Evolutionary conservation across 148 eudicot species (phyloP).

Genomic region (Arctostaphylos glauca): DNA sequence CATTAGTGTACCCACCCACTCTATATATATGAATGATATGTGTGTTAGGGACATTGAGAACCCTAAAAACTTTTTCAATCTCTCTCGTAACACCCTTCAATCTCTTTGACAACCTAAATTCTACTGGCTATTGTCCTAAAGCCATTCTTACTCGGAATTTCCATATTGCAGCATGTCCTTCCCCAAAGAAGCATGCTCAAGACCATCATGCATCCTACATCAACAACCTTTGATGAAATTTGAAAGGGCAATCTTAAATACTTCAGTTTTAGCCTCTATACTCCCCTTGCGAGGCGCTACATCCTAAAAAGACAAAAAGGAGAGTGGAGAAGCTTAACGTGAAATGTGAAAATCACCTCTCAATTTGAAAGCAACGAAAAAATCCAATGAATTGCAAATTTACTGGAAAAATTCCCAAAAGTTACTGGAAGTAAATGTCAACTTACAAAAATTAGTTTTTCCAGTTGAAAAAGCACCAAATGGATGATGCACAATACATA

Average conservation of each 20-base stretch:
- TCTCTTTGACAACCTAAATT: background rate
- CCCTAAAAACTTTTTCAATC: too few species aligned
- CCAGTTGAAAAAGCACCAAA: background rate
- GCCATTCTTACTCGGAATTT: background rate
- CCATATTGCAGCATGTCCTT: background rate
- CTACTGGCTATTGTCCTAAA: background rate
- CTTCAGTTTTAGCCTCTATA: background rate
- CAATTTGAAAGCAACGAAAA: background rate
- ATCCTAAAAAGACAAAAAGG: background rate
- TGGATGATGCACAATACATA: background rate
- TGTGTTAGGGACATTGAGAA: too few species aligned
- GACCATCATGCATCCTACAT: conserved; percentile 3
- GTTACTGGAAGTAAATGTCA: background rate
- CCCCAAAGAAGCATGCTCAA: background rate
- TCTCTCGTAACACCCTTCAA: too few species aligned
- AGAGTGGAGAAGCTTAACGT: background rate
- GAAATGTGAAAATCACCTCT: background rate
- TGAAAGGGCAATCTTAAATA: background rate
- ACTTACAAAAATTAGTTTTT: background rate
- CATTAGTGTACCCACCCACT: too few species aligned
- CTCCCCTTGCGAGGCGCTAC: background rate
- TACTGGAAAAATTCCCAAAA: background rate
- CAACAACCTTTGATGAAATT: background rate
- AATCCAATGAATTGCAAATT: background rate
- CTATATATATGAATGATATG: too few species aligned